Base-by-base conservation (phyloP, 768 basidiomycete species). In the Boletellus ananas region DNA sequence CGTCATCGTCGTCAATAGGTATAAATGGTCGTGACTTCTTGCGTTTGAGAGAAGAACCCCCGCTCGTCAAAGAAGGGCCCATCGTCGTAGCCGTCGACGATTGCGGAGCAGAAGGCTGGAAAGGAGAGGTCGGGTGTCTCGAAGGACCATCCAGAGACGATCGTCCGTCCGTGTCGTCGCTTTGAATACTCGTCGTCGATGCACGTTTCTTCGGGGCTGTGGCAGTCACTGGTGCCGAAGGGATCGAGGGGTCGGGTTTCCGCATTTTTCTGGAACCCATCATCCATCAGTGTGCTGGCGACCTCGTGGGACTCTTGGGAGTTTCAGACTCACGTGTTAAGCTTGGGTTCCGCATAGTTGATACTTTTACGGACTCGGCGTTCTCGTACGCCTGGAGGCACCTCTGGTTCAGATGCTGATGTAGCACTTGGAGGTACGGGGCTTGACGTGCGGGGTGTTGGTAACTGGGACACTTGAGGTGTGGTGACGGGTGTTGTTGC, bases 301-400 rank as follows among this genome's bases (percentile, higher is more conserved):
- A 36, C 29, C 44, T 40, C 37, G 36, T 21, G 44, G 38, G 43
- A 47, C 17, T 36, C 11, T 29, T 12, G 34, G 16, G 34, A 45
- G 31, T 35, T 13, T 23, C 39, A 27, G 36, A 80, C 83, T 45
- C 63, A 89, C 88, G 88, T 92, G 65, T 92, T 91, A 20, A 93
- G 76, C 63, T 91, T 93, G 11, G 90, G 90, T 62, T 93, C 90
- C 0, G 90, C 74, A 57, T 93, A 92, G 64, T 92, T 92, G 41
- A 93, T 73, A 58, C 90, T 90, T 71, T 85, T 92, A 41, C 90
- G 76, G 17, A 75, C 65, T 44, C 79, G 72, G 76, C 84, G 69
- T 78, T 79, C 62, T 61, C 81, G 66, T 59, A 74, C 57, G 47
- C 60, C 63, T 31, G 35, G 51, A 31, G 60, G 55, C 13, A 60